Conservation (phyloP, 2,329 filamentous ascomycete genomes). For the Penicillium sp. region DNA sequence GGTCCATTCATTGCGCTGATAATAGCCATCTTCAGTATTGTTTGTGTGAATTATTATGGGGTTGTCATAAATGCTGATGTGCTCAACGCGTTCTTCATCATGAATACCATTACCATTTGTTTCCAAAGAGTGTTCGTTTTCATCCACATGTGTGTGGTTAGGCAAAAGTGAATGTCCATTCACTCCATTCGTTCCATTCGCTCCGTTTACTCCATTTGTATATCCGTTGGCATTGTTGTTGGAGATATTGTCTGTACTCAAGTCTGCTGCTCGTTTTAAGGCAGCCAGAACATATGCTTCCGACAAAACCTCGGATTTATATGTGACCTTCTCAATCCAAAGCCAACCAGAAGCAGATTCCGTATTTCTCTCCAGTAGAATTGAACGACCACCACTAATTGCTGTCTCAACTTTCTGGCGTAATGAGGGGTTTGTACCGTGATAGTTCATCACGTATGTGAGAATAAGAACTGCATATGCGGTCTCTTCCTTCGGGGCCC, state of each 20-base stretch:
- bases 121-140: not conserved
- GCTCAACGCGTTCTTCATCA: too few relatives aligned
- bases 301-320: conserved; percentile 18
- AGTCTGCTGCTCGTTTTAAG: conserved; percentile 9
- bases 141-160: not conserved
- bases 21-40: not conserved
- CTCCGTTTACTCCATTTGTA: not conserved
- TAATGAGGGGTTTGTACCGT: not conserved
- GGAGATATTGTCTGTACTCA: not conserved
- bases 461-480: conserved; percentile 19
- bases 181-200: not conserved
- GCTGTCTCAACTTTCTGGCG: not conserved
- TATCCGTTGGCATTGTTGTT: not conserved
- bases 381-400: not conserved
- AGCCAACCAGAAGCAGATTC: conserved; percentile 14
- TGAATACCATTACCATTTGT: not conserved
- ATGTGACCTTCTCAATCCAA: conserved; percentile 23
- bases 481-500: conserved; percentile 18
- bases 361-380: not conserved
- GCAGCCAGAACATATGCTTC: conserved; percentile 28
- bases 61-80: not conserved
- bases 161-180: not conserved
- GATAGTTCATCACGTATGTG: conserved; percentile 4
- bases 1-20: conserved; percentile 6
- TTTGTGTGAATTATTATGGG: not conserved